phyloP scores from a whole-genome alignment of 257 asterid species.

The Buddleja alternifolia region DNA sequence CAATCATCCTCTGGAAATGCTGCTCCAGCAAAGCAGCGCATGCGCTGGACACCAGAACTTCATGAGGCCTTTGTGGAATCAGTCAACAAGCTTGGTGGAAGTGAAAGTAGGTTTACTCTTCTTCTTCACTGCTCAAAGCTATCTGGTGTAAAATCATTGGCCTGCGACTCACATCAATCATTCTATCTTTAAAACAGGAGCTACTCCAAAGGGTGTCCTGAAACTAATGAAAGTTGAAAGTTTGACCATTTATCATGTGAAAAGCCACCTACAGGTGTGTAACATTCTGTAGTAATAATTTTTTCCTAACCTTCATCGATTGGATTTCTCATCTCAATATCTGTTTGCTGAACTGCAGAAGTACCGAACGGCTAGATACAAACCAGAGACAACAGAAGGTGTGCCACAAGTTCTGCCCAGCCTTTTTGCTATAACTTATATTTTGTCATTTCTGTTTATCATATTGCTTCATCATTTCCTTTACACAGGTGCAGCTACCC shows the following conservation, averaged over 20 bases:
- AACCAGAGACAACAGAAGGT: slow-evolving; percentile 89
- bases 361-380: slow-evolving; percentile 89
- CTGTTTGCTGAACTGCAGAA: slow-evolving; percentile 60
- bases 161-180: slow-evolving; percentile 14
- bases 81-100: slow-evolving; percentile 90
- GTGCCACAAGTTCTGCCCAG: slow-evolving; percentile 11
- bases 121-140: slow-evolving; percentile 22
- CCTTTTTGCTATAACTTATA: slow-evolving; percentile 13
- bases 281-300: slow-evolving; percentile 7
- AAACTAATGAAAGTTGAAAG: slow-evolving; percentile 57
- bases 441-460: slow-evolving; percentile 21
- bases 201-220: slow-evolving; percentile 59
- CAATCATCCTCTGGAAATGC: slow-evolving; percentile 66
- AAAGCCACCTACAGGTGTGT: slow-evolving; percentile 71
- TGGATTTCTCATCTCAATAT: slow-evolving; percentile 29
- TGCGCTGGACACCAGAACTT: slow-evolving; percentile 96
- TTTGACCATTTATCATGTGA: slow-evolving; percentile 54
- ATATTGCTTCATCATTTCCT: slow-evolving; percentile 19
- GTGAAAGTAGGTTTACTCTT: slow-evolving; percentile 64
- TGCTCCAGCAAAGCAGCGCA: slow-evolving; percentile 77
- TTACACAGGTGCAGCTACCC: slow-evolving; percentile 5
- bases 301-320: slow-evolving; percentile 20
- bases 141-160: slow-evolving; percentile 23
- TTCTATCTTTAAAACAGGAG: slow-evolving; percentile 51
- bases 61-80: slow-evolving; percentile 91